phyloP scores from a whole-genome alignment of 257 asterid species.

The Phtheirospermum japonicum region DNA sequence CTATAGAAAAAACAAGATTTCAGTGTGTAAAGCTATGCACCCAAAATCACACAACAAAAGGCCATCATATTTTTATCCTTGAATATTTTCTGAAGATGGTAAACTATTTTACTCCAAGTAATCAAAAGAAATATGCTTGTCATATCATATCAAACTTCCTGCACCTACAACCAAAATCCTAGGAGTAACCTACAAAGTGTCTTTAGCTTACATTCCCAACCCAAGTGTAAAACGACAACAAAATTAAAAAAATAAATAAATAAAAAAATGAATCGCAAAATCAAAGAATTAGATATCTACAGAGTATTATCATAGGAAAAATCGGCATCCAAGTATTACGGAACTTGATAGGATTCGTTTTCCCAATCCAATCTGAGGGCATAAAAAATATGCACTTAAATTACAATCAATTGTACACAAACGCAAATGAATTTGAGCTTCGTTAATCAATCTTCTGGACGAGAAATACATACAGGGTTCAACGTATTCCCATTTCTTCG shows the following conservation, averaged over 20 bases:
- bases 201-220: neutral
- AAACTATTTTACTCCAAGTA: neutral
- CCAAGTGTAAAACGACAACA: neutral
- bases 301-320: neutral
- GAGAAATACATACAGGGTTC: too few relatives aligned
- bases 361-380: neutral
- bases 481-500: too few relatives aligned
- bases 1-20: neutral
- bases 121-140: neutral
- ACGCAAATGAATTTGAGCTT: neutral
- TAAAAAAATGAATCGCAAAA: neutral
- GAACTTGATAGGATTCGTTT: too few relatives aligned
- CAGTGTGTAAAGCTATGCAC: too few relatives aligned
- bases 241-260: too few relatives aligned
- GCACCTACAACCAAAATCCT: neutral
- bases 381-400: neutral
- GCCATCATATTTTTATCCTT: neutral
- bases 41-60: neutral
- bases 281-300: neutral
- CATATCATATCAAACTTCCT: neutral
- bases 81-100: neutral
- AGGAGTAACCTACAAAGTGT: neutral
- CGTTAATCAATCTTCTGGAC: too few relatives aligned
- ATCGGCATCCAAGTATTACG: too few relatives aligned
- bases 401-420: neutral